Evolutionary conservation across 345 rosid genomes (phyloP), one percentile per base, ranked within the genome.

Genomic region (Aurinia saxatilis): DNA sequence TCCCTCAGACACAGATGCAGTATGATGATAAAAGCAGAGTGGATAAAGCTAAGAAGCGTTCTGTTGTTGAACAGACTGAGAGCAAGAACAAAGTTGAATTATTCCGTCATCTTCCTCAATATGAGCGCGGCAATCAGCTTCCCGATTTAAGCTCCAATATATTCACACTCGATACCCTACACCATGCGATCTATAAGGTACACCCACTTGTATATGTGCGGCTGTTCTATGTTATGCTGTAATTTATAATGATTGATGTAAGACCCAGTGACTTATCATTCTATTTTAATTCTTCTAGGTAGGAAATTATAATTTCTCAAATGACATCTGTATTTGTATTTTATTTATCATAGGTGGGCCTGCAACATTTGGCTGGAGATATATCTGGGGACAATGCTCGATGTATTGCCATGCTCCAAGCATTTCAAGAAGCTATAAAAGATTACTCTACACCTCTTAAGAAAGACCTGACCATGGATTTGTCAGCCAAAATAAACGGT

Each of bases 181-280:
- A 88, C 76, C 96, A 88, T 17, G 87, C 90, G 1, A 81, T 88
- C 51, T 83, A 79, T 60, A 83, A 85, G 92, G 96, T 88, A 65
- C 38, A 14, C 33, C 37, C 34, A 48, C 21, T 48, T 38, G 13
- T 49, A 41, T 29, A 37, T 55, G 17, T 21, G 15, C 3, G 3
- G 21, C 27, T 13, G 1, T 15, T 11, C 9, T 25, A 10, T 30
- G 21, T 21, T 47, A 13, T 30, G 30, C 57, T 13, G 34, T n/a
- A 3, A 10, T 13, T 27, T 1, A 3, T 1, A 45, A 12, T 44
- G 34, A 10, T 33, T 19, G n/a, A 18, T 19, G 7, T 61, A 47
- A 21, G 31, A 13, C 6, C 8, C 5, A 5, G 37, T 34, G 31
- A 49, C 50, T 14, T 50, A 62, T 23, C n/a, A 9, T 40, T 35